Evolutionary conservation across 139 green algal species (phyloP).

Genomic region (Asterochloris erici): DNA sequence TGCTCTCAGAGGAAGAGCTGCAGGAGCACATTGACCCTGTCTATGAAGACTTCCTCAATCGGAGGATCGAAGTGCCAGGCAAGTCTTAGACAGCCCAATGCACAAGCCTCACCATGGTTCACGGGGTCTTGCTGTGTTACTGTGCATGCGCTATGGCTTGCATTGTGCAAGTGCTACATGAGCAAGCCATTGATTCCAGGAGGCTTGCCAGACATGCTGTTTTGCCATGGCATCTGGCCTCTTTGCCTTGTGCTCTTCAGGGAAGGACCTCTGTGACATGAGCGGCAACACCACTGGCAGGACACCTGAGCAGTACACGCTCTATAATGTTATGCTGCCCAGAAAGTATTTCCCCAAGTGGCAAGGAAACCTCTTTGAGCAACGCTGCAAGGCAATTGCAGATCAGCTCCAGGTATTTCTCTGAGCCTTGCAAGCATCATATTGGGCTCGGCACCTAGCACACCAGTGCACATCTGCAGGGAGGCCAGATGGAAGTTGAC

Average conservation of each 20-base stretch:
- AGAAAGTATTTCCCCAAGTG: slow-evolving; percentile 49
- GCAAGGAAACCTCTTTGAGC: slow-evolving; percentile 58
- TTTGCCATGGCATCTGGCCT: too few relatives aligned
- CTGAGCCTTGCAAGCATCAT: too few relatives aligned
- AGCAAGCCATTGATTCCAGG: too few relatives aligned
- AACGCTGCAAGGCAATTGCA: slow-evolving; percentile 50
- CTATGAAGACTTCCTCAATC: slow-evolving; percentile 45
- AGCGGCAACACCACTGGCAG: slow-evolving; percentile 28
- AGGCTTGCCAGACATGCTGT: too few relatives aligned
- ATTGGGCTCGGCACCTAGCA: too few relatives aligned
- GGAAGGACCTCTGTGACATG: slow-evolving; percentile 68
- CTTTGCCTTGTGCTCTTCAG: not conserved
- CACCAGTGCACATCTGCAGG: slow-evolving; percentile 27
- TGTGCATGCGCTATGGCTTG: too few relatives aligned
- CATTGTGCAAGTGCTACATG: too few relatives aligned
- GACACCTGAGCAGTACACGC: slow-evolving; percentile 45
- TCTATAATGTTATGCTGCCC: slow-evolving; percentile 72
- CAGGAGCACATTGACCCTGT: slow-evolving; percentile 34
- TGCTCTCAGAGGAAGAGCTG: slow-evolving; percentile 46
- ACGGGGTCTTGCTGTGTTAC: too few relatives aligned
- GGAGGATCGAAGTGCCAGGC: slow-evolving; percentile 40
- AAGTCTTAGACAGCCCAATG: too few relatives aligned
- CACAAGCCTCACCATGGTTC: too few relatives aligned
- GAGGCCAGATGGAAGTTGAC: slow-evolving; percentile 50
- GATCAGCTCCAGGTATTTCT: slow-evolving; percentile 25